Evolutionary conservation across 441 rosid genomes (phyloP), one percentile per base, ranked within the genome.

Genomic region (Capsella rubella): DNA sequence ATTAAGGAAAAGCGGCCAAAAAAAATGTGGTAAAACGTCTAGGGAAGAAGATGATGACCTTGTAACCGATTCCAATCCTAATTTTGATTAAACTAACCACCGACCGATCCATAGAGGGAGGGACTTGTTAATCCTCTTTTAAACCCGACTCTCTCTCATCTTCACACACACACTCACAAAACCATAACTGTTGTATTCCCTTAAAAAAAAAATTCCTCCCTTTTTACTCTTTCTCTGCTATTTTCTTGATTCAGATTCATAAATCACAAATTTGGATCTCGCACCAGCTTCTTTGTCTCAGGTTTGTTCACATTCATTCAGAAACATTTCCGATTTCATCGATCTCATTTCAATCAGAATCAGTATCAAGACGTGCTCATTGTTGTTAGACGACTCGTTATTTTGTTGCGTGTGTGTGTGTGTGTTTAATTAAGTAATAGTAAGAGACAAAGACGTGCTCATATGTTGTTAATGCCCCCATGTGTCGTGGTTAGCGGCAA

Each of bases 81-180:
- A 50, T n/a, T 0, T 76, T 55, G 64, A 65, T 58, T 71, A 71
- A 77, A 71, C 68, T n/a, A 77, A 77, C 71, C 80, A 77, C 76
- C 76, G 80, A 77, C 80, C 75, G 27, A 69, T 56, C 32, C 27
- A 73, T 0, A 62, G 12, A 72, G 68, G 37, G 13, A 46, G 34
- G 49, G 12, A 47, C 66, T 58, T 32, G 8, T 6, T 35, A 54
- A 55, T 70, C 67, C 70, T 69, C 67, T 64, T 57, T 49, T 64
- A 76, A 76, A 76, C 79, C 55, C 35, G 43, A 61, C 15, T 43
- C 25, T 3, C 42, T 46, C 50, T 5, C 16, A 15, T 69, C 69
- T 34, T 32, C 78, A 69, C 79, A 6, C 62, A 16, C 74, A 76
- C 52, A 32, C 78, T 75, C 79, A 4, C 63, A 16, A 21, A 45